Base-by-base conservation (phyloP, 2,329 filamentous ascomycete species). In the Phialophora tarda region DNA sequence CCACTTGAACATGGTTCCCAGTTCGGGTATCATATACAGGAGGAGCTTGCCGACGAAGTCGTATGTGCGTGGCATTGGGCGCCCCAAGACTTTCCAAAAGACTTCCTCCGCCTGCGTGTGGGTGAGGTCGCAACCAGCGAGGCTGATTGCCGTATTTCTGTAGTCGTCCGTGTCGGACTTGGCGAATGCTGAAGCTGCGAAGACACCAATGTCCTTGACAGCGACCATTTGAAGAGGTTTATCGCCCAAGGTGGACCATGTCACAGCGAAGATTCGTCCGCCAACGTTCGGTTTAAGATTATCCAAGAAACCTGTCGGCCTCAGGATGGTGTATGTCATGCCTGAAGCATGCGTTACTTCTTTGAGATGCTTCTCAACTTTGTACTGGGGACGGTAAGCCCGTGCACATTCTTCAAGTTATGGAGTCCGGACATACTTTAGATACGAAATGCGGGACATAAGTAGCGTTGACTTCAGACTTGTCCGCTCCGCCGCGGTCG, bases 301-400 rank as follows among this genome's bases (percentile, higher is more conserved):
- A 7, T 90, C 87, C 79, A 88, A 85, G 77, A 90, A 90, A 1
- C 84, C 85, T 0, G 85, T 83, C 0, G 88, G 88, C 3, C 87
- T 82, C 2, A 90, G 77, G 47, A 90, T 84, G 0, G 86, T 88
- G 83, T 85, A 90, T 6, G 77, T 77, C 85, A 88, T 87, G 0
- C 72, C 75, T 1, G 78, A 78, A 1, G 78, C 78, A 3, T 76
- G 76, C 8, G 79, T 73, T 38, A 79, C 77, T 28, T 83, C 78
- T 32, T 84, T 77, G n/a, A 91, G 81, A 69, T 90, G 80, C 60
- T 83, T 77, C 77, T 91, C 89, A 71, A 90, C 87, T 11, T 82
- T 75, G 71, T 86, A 82, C 74, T 69, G 53, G 32, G 17, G 51
- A 11, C 7, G 6, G 48, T 61, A 11, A 61, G 48, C 47, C 28